Evolutionary conservation across 208 protist species (phyloP), one percentile per base, ranked within the genome.

Genomic region (Crithidia thermophila): DNA sequence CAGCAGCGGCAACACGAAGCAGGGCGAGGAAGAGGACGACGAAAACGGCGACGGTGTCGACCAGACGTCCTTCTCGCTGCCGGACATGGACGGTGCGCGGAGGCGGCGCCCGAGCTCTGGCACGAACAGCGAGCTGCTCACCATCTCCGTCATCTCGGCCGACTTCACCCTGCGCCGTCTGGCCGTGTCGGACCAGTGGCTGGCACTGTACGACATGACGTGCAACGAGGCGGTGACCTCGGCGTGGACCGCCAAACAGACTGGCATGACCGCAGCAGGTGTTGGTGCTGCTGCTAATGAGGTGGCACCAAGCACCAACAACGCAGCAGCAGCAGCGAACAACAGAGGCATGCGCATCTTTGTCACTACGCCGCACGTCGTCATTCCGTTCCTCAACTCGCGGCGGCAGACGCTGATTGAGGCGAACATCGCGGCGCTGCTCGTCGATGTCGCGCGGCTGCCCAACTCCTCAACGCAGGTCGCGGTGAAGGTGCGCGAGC

Each of bases 141-240:
- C 59, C 14, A 62, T 88, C 28, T 67, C 71, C 1, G 84, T 88
- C 52, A 64, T 94, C 28, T 81, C 85, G 4, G 62, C 88, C 39
- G 82, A 90, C 34, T 93, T 97, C 47, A 91, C 88, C 21, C 72
- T 97, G 31, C 69, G 79, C 52, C 87, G 87, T n/a, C 84, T 97
- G 42, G 83, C 88, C 40, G 62, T 97, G 20, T 93, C 88, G 8
- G 83, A 90, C 55, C 88, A 94, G 75, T 97, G 91, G 91, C 76
- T 94, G 43, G 75, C 69, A 33, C 57, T 94, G 33, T 87, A 89
- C 72, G 89, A 97, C 58, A 81, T 83, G 55, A 60, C 91, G 43
- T 89, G 79, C 68, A 91, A 94, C 70, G 87, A 93, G 68, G 67
- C 71, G 3, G 77, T 94, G 13, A 27, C 79, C 45, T 50, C 60